A percentile compares a stretch with the other conserved stretches of the same genome.
phyloP scores from a whole-genome alignment of 208 protist species.

The Trypanosoma rangeli region DNA sequence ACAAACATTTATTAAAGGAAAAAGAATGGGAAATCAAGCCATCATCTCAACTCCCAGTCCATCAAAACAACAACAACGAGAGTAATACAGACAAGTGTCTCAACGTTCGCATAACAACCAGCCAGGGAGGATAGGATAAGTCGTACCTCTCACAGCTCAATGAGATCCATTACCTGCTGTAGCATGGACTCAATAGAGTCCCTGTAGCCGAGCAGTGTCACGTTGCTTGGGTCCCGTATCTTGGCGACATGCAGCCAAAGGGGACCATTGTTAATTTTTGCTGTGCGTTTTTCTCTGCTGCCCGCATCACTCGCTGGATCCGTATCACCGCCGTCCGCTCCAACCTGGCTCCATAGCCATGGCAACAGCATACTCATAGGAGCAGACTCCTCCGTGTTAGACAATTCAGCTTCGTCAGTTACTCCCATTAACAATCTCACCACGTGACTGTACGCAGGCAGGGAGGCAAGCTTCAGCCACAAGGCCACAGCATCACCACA shows the following conservation, averaged over 20 bases:
- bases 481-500: slow-evolving; percentile 73
- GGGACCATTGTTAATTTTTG: slow-evolving; percentile 48
- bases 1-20: neutral
- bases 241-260: slow-evolving; percentile 66
- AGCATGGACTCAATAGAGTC: slow-evolving; percentile 60
- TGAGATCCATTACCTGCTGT: slow-evolving; percentile 44
- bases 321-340: neutral
- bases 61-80: neutral
- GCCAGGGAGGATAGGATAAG: neutral
- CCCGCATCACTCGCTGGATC: neutral
- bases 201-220: slow-evolving; percentile 70
- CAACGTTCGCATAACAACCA: neutral
- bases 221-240: slow-evolving; percentile 53
- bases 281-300: slow-evolving; percentile 1
- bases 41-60: neutral
- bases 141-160: slow-evolving; percentile 27
- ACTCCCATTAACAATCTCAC: slow-evolving; percentile 16
- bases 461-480: slow-evolving; percentile 55
- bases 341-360: slow-evolving; percentile 29
- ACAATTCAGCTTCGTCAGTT: slow-evolving; percentile 17
- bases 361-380: slow-evolving; percentile 6
- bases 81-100: neutral
- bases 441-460: slow-evolving; percentile 28
- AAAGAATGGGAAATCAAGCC: neutral
- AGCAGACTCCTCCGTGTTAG: slow-evolving; percentile 8